A percentile compares a stretch with the other conserved stretches of the same genome.
Evolutionary conservation across 2,329 filamentous ascomycete genomes (phyloP).

Genomic region (Penicillium thymicola): DNA sequence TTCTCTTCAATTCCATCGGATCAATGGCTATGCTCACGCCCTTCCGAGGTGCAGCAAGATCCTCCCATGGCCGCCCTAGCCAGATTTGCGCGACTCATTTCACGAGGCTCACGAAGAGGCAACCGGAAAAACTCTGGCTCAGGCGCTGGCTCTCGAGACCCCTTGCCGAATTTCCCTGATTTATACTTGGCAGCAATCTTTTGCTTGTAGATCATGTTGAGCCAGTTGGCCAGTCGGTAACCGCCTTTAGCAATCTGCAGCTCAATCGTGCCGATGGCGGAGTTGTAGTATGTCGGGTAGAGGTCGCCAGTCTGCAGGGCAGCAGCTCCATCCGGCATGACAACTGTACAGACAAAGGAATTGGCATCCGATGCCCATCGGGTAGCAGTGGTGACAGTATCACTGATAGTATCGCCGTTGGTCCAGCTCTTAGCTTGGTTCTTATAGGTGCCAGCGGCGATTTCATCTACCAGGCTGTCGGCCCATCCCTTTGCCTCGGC

Average conservation of each 20-base stretch:
- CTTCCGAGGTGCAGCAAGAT: constrained; percentile 14
- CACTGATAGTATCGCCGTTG: constrained; percentile 53
- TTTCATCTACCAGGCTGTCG: constrained; percentile 19
- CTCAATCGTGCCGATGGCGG: constrained; percentile 56
- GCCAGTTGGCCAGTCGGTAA: constrained; percentile 61
- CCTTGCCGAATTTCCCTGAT: constrained; percentile 1
- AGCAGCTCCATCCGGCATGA: constrained; percentile 59
- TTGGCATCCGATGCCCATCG: constrained; percentile 67
- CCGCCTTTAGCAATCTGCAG: constrained; percentile 66
- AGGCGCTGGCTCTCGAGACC: background rate
- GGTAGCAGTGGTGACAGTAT: constrained; percentile 56
- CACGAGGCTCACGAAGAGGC: constrained; percentile 9
- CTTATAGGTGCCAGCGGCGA: constrained; percentile 43
- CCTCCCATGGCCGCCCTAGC: constrained; percentile 23
- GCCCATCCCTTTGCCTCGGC: constrained; percentile 25
- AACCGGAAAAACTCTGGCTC: constrained; percentile 7
- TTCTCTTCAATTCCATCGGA: background rate
- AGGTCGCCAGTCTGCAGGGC: constrained; percentile 59
- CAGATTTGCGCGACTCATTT: constrained; percentile 17
- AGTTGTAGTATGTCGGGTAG: constrained; percentile 56
- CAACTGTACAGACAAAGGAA: constrained; percentile 61
- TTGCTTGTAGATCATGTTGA: constrained; percentile 19
- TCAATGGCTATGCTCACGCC: constrained; percentile 12
- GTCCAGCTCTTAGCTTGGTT: constrained; percentile 54
- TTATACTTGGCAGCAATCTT: constrained; percentile 15